These are phyloP conservation scores for Aphanomyces invadans DNA, from an alignment of 352 stramenopile genomes.

Conservation along the genomic window DNA sequence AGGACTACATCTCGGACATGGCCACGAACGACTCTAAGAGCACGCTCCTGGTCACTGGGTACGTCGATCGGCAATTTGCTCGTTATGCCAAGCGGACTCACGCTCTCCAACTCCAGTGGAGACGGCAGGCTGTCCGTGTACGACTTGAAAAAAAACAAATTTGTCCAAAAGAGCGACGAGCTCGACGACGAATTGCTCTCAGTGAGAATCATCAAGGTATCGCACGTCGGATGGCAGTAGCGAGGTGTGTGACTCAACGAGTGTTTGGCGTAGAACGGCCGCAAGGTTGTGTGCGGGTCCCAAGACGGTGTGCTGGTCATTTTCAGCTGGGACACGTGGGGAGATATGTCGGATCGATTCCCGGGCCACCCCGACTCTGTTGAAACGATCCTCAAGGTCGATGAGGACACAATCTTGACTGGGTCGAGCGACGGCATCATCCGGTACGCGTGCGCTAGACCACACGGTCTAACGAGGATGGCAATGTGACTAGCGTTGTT, in stretches of 20 bases:
- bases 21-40: slow-evolving; percentile 70
- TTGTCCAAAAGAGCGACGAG: slow-evolving; percentile 76
- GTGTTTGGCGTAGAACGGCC: slow-evolving; percentile 58
- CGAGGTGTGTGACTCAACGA: slow-evolving; percentile 1
- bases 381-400: slow-evolving; percentile 92
- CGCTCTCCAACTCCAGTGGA: too few species aligned
- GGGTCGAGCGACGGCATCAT: slow-evolving; percentile 94
- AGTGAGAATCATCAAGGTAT: slow-evolving; percentile 59
- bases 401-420: slow-evolving; percentile 95
- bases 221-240: background rate
- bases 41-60: slow-evolving; percentile 80
- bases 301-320: slow-evolving; percentile 92
- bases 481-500: slow-evolving; percentile 89
- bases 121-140: slow-evolving; percentile 89
- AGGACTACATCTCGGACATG: slow-evolving; percentile 93
- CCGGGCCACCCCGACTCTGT: slow-evolving; percentile 92
- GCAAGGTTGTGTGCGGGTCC: slow-evolving; percentile 92
- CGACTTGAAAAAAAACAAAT: slow-evolving; percentile 81
- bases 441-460: slow-evolving; percentile 37
- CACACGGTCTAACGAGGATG: background rate
- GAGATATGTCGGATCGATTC: slow-evolving; percentile 94
- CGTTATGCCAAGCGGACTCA: too few species aligned
- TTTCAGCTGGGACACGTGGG: slow-evolving; percentile 94
- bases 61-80: too few species aligned
- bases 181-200: slow-evolving; percentile 74